Evolutionary conservation across 1,284 basidiomycete species (phyloP), one percentile per base, ranked within the genome.

Genomic region (Ceratobasidium sp.): DNA sequence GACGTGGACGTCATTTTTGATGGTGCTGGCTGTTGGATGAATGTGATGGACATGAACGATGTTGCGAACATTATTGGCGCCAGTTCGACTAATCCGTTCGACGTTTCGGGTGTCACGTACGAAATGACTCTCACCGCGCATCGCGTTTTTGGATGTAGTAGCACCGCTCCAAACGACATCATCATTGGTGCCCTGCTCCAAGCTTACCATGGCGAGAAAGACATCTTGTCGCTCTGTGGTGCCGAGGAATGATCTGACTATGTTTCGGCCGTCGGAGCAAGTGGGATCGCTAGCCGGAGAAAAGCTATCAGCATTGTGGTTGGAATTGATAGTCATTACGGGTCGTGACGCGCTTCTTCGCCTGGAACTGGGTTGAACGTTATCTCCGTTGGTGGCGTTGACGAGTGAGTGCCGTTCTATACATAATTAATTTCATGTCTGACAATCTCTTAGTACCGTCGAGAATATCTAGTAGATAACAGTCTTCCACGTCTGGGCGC

Each of bases 141-240:
- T 28, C 70, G 71, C n/a, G 71, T 80, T 5, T 76, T 80, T 42
- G 77, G 77, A 3, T 80, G 79, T 58, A 39, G 9, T 20, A 71
- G 71, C 28, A 49, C 44, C 6, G 44, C 44, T 13, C 42, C 56
- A 1, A 77, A 80, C 33, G 77, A 80, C 42, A 44, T 80, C 7
- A 60, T 78, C 26, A 60, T 82, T 26, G 76, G 79, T 20, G 72
- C 80, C 12, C 63, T 82, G n/a, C 49, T 81, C 15, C 81, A 61
- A 18, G 78, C 78, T 5, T 84, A 84, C 77, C 73, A 81, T 15
- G 84, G 85, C 40, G 83, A 82, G 15, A 82, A 83, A 68, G 86
- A 89, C 78, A 82, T 88, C 39, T 85, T 89, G 81, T 86, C 85
- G 77, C 83, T 88, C 55, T 86, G 78, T 46, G 66, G 56, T 39